Conservation (phyloP, 257 asterid genomes). For the Anisodus acutangulus region DNA sequence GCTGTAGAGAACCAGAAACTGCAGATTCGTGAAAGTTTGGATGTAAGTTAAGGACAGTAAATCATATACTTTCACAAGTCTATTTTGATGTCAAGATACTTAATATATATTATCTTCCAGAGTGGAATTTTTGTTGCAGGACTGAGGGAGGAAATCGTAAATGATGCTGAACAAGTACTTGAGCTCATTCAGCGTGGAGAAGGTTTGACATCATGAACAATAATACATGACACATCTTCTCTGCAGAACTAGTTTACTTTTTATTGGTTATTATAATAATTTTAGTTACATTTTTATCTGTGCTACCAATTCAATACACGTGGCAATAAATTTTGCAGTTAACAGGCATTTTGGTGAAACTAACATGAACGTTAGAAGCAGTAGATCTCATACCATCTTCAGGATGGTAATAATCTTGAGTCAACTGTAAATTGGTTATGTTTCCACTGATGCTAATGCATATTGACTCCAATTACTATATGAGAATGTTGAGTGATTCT, state of each 20-base stretch:
- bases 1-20: constrained; percentile 88
- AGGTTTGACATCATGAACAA: constrained; percentile 57
- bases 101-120: constrained; percentile 49
- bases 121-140: constrained; percentile 99
- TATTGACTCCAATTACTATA: constrained; percentile 21
- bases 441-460: constrained; percentile 28
- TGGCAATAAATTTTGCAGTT: constrained; percentile 52
- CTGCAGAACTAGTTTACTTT: neutral
- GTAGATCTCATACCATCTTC: constrained; percentile 95
- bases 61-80: neutral
- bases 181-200: constrained; percentile 86
- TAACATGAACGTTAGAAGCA: constrained; percentile 95
- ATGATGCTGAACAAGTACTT: constrained; percentile 84
- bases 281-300: neutral
- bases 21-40: constrained; percentile 97
- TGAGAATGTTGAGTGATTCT: constrained; percentile 19
- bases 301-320: constrained; percentile 30
- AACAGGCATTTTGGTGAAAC: constrained; percentile 98
- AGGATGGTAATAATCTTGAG: constrained; percentile 70
- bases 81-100: constrained; percentile 22
- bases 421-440: neutral
- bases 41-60: constrained; percentile 51
- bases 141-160: constrained; percentile 93
- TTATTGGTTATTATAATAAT: neutral
- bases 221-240: constrained; percentile 1